Evolutionary conservation across 345 rosid genomes (phyloP).

Genomic region (Populus ilicifolia): DNA sequence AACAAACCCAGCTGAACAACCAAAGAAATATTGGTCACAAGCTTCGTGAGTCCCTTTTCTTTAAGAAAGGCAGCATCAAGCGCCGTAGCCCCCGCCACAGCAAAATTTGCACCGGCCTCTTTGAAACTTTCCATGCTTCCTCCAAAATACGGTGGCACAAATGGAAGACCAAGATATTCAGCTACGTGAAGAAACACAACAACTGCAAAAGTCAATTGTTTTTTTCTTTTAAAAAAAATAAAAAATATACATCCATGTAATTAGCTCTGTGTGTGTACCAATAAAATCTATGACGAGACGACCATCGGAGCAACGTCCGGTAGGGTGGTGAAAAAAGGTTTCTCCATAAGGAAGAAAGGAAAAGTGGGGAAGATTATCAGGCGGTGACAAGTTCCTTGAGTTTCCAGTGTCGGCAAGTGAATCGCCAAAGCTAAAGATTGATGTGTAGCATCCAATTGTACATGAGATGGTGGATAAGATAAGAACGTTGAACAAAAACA

Average conservation of each 20-base stretch:
- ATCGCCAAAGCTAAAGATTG: slow-evolving; percentile 61
- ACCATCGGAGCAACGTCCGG: slow-evolving; percentile 51
- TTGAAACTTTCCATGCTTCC: slow-evolving; percentile 17
- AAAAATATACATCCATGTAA: neutral
- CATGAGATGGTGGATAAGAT: neutral
- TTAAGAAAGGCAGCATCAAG: slow-evolving; percentile 28
- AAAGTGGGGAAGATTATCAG: slow-evolving; percentile 12
- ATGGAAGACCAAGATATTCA: slow-evolving; percentile 34
- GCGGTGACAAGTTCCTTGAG: slow-evolving; percentile 13
- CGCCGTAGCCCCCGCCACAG: slow-evolving; percentile 50
- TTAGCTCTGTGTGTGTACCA: slow-evolving; percentile 18
- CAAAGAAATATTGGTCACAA: slow-evolving; percentile 30
- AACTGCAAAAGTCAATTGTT: neutral
- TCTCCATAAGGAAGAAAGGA: slow-evolving; percentile 43
- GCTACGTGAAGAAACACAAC: slow-evolving; percentile 19
- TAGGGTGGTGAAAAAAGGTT: slow-evolving; percentile 40
- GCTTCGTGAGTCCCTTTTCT: slow-evolving; percentile 26
- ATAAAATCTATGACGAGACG: slow-evolving; percentile 54
- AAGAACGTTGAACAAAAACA: neutral
- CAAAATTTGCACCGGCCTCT: slow-evolving; percentile 46
- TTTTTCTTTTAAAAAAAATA: too few species aligned
- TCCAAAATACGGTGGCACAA: slow-evolving; percentile 38
- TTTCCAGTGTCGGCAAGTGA: slow-evolving; percentile 54
- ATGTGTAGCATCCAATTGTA: slow-evolving; percentile 7
- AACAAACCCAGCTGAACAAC: slow-evolving; percentile 37